Evolutionary conservation across 2,329 filamentous ascomycete species (phyloP).

Genomic region (Xylaria sp.): DNA sequence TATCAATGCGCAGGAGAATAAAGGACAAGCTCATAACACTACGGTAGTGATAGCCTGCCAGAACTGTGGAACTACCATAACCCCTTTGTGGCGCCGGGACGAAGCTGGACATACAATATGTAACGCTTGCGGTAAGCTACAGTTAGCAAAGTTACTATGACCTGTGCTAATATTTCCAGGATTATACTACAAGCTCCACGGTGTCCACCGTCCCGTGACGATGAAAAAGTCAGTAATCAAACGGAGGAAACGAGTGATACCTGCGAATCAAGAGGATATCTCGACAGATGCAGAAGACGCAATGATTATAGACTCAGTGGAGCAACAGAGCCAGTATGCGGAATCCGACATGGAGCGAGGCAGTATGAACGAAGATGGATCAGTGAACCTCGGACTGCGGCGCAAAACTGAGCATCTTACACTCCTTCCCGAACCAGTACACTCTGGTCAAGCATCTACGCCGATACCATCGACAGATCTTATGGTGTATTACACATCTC

Average conservation of each 20-base stretch:
- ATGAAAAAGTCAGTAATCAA: conserved; percentile 99
- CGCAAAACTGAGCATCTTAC: conserved; percentile 53
- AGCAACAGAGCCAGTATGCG: conserved; percentile 48
- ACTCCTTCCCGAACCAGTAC: conserved; percentile 54
- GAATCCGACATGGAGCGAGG: conserved; percentile 56
- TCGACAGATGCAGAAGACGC: conserved; percentile 48
- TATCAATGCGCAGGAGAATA: conserved; percentile 52
- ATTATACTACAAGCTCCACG: conserved; percentile 95
- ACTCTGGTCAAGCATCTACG: conserved; percentile 51
- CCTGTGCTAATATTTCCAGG: conserved; percentile 58
- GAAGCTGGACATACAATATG: conserved; percentile 96
- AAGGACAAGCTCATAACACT: conserved; percentile 51
- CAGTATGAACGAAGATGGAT: conserved; percentile 66
- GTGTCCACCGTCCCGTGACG: conserved; percentile 88
- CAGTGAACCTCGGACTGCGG: conserved; percentile 65
- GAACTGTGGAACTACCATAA: conserved; percentile 96
- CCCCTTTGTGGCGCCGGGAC: conserved; percentile 92
- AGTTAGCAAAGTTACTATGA: not conserved
- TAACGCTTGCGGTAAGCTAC: conserved; percentile 88
- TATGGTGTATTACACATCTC: conserved; percentile 57
- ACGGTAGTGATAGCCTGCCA: conserved; percentile 88
- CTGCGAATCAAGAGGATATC: conserved; percentile 63
- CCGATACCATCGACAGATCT: conserved; percentile 53
- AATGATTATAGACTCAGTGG: conserved; percentile 55
- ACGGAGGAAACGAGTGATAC: conserved; percentile 90